phyloP scores from a whole-genome alignment of 1,284 basidiomycete genomes.

The Flammula alnicola region DNA sequence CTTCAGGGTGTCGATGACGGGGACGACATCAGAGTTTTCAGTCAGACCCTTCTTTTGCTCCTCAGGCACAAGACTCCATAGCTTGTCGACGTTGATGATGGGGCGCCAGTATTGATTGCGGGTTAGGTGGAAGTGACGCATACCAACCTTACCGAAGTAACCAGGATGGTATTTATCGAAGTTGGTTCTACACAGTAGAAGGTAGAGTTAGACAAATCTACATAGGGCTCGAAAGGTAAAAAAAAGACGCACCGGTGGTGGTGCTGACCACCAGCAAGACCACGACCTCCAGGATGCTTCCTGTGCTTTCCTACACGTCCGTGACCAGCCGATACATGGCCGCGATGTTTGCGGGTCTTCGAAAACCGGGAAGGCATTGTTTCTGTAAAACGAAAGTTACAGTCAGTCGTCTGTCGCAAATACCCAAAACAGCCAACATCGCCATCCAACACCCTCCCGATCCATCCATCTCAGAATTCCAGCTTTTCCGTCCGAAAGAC shows the following conservation, averaged over 20 bases:
- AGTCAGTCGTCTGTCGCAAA: slow-evolving; percentile 15
- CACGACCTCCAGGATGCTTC: slow-evolving; percentile 99
- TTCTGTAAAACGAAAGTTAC: slow-evolving; percentile 31
- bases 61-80: slow-evolving; percentile 80
- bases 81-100: slow-evolving; percentile 97
- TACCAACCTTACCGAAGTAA: slow-evolving; percentile 99
- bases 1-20: slow-evolving; percentile 87
- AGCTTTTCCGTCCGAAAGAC: slow-evolving; percentile 32
- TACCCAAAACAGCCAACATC: slow-evolving; percentile 11
- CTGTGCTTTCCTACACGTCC: slow-evolving; percentile 99
- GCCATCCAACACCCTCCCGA: slow-evolving; percentile 49
- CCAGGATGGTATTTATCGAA: slow-evolving; percentile 97
- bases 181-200: slow-evolving; percentile 64
- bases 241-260: slow-evolving; percentile 86
- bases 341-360: slow-evolving; percentile 98
- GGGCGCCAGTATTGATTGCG: slow-evolving; percentile 92
- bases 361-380: slow-evolving; percentile 94
- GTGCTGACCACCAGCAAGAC: slow-evolving; percentile 99
- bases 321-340: slow-evolving; percentile 98
- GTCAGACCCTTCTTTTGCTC: slow-evolving; percentile 78
- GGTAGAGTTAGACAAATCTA: not conserved
- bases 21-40: slow-evolving; percentile 77
- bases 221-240: too few species aligned
- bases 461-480: slow-evolving; percentile 43
- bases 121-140: slow-evolving; percentile 97